phyloP scores from a whole-genome alignment of 176 grass and related monocot genomes.

The Carex parvula region DNA sequence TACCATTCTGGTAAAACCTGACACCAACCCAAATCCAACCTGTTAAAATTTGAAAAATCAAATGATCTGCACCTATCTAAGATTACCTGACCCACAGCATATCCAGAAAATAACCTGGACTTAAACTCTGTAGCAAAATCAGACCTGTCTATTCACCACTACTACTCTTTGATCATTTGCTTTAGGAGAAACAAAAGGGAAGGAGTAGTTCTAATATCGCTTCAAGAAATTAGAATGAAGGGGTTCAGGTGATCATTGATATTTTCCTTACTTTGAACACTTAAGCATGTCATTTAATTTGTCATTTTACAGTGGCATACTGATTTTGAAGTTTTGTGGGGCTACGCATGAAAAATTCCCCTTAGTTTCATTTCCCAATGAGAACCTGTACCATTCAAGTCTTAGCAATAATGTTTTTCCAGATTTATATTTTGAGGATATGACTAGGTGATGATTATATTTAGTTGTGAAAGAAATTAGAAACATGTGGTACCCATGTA shows the following conservation, averaged over 20 bases:
- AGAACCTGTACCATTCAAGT: neutral
- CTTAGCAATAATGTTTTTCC: neutral
- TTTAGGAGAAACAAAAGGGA: neutral
- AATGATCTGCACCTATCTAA: neutral
- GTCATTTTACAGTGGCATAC: neutral
- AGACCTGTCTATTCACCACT: neutral
- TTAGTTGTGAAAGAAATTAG: neutral
- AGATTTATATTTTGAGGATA: neutral
- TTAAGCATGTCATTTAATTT: neutral
- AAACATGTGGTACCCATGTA: neutral
- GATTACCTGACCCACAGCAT: neutral
- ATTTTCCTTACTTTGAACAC: neutral
- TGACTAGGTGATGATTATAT: neutral
- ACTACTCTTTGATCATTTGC: neutral
- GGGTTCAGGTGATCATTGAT: neutral
- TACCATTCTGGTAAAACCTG: neutral
- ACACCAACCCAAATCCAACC: neutral
- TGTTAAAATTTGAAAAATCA: neutral
- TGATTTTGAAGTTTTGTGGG: neutral
- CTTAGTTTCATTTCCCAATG: neutral
- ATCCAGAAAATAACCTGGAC: neutral
- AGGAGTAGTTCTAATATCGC: neutral
- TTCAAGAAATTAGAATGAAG: neutral
- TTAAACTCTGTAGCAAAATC: neutral
- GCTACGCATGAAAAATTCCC: neutral